Base-by-base conservation (phyloP, 2,329 filamentous ascomycete species). In the Alternaria ethzedia region DNA sequence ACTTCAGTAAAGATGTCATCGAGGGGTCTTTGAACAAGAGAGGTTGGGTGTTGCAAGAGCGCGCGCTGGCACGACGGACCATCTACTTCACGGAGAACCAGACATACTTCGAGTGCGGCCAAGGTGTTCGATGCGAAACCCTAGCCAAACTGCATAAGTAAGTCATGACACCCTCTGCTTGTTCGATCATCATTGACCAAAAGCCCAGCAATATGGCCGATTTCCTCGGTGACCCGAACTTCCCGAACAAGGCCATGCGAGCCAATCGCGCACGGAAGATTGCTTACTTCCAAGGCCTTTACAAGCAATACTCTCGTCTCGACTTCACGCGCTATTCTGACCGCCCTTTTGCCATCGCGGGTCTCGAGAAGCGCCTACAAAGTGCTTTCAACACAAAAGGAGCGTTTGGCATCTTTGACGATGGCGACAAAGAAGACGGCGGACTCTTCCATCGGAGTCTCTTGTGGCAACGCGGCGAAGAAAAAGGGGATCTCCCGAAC, bases 401-500 rank as follows among this genome's bases (percentile, higher is more conserved):
- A 2, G 75, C 69, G 0, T 79, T 68, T 43, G 80, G 81, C 0
- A 56, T 82, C 3, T 78, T 82, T 28, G 71, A 78, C 21, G 62
- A 65, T 23, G 60, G 60, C 2, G 59, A 62, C 2, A 28, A 50
- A 3, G 13, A 43, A 2, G 68, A 71, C 2, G 28, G 26, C 26
- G 57, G 63, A 4, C 59, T 70, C 7, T 65, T 79, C 3, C 68
- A 63, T 20, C 68, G 75, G 1, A 78, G 75, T 52, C 54, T 81
- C 0, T 61, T 81, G 0, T 81, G 78, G 77, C 64, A 67, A 20
- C 69, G 74, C 1, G 70, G 62, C 15, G 55, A 59, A 32, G 43
- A 55, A 15, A 25, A 59, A 0, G 44, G 44, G 3, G 55, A 46
- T 13, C 15, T 46, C 12, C 12, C 15, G 28, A 28, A 23, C 32